phyloP scores from a whole-genome alignment of 176 grass and related monocot species.

The Chloris gayana region DNA sequence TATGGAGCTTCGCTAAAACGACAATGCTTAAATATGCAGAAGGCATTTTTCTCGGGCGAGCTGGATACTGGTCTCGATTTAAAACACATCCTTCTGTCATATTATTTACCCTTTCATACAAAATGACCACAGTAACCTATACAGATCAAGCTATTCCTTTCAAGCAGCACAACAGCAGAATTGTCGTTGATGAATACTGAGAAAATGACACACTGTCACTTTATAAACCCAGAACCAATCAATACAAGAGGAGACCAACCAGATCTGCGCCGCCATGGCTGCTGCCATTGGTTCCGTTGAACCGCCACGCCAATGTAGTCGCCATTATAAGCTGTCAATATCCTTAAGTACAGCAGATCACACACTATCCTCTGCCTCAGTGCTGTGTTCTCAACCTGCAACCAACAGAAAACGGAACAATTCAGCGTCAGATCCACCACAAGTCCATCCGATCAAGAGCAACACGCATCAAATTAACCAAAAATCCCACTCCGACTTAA shows the following conservation, averaged over 20 bases:
- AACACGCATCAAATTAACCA: background rate
- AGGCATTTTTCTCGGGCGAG: background rate
- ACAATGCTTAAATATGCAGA: background rate
- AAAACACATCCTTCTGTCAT: slow-evolving; percentile 22
- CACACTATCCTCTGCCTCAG: slow-evolving; percentile 20
- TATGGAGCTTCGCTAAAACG: background rate
- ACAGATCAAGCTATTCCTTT: background rate
- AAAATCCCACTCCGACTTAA: background rate
- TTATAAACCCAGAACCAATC: slow-evolving; percentile 30
- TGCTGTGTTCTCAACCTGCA: slow-evolving; percentile 52
- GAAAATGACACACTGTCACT: slow-evolving; percentile 24
- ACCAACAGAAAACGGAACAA: slow-evolving; percentile 22
- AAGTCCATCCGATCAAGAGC: background rate
- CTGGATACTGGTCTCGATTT: slow-evolving; percentile 25
- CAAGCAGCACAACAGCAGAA: slow-evolving; percentile 19
- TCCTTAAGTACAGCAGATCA: slow-evolving; percentile 35
- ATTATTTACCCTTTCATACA: slow-evolving; percentile 7
- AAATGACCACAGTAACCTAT: slow-evolving; percentile 16
- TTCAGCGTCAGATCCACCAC: slow-evolving; percentile 42
- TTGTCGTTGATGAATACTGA: slow-evolving; percentile 2
- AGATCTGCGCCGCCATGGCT: slow-evolving; percentile 77
- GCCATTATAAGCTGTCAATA: slow-evolving; percentile 59
- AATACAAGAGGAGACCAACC: slow-evolving; percentile 49
- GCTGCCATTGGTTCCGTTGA: slow-evolving; percentile 71
- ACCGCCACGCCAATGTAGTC: slow-evolving; percentile 79